Conservation (phyloP, 2,329 filamentous ascomycete genomes). For the Ophiognomonia clavigignenti-juglandacearum region DNA sequence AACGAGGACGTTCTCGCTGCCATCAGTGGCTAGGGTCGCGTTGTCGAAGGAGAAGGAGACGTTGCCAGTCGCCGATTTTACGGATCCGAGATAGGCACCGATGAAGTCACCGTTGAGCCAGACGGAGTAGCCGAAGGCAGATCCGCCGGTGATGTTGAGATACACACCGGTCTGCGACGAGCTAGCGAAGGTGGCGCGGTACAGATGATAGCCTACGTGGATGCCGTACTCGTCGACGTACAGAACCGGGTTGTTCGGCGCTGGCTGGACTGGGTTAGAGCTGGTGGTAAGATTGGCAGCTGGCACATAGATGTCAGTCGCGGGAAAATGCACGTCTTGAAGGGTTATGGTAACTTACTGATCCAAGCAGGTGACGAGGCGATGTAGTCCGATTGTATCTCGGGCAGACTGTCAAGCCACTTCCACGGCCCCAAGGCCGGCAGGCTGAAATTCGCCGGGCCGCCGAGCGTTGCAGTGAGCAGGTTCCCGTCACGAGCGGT, state of each 20-base stretch:
- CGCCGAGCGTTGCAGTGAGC: slow-evolving; percentile 24
- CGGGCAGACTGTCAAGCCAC: slow-evolving; percentile 42
- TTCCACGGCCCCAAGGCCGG: slow-evolving; percentile 41
- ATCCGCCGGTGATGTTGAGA: slow-evolving; percentile 48
- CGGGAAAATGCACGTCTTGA: neutral
- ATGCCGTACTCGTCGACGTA: slow-evolving; percentile 54
- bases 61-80: slow-evolving; percentile 30
- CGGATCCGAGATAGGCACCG: slow-evolving; percentile 49
- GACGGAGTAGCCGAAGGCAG: slow-evolving; percentile 51
- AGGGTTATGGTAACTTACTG: slow-evolving; percentile 21
- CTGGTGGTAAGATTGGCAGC: slow-evolving; percentile 46
- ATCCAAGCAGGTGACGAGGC: slow-evolving; percentile 38
- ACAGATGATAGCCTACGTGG: slow-evolving; percentile 49
- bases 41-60: slow-evolving; percentile 46
- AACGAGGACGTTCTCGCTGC: slow-evolving; percentile 42
- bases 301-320: slow-evolving; percentile 3
- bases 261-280: slow-evolving; percentile 40
- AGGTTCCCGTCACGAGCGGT: slow-evolving; percentile 23
- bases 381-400: slow-evolving; percentile 38
- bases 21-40: slow-evolving; percentile 34
- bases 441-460: slow-evolving; percentile 27
- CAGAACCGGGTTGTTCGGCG: slow-evolving; percentile 47
- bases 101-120: slow-evolving; percentile 54
- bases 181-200: slow-evolving; percentile 45
- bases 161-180: slow-evolving; percentile 36